Base-by-base conservation (phyloP, 75 land plant genomes). In the Chamaecyparis obtusa region DNA sequence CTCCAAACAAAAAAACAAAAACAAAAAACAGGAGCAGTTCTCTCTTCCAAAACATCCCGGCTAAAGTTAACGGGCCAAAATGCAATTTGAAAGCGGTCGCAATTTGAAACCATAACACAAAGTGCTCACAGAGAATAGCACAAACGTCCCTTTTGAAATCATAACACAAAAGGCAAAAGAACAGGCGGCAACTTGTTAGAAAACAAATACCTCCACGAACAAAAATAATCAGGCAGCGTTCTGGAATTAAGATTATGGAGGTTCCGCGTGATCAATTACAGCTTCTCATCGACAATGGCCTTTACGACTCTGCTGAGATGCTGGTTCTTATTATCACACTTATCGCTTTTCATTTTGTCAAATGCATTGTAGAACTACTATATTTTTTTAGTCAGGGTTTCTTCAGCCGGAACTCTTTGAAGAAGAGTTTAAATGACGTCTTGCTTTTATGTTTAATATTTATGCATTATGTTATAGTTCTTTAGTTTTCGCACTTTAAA, bases 251-350 rank as follows among this genome's bases (percentile, higher is more conserved):
- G 76, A 2, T 10, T 32, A 96, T 97, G 96, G 99, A 97, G 39
- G 91, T 92, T 27, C 92, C 94, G 27, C 93, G 91, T 85, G 99
- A 97, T 85, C 98, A 97, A 87, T 92, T 97, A 86, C 36, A 89
- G 17, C 51, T 89, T 17, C 96, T 97, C 60, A 87, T 97, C 57
- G 99, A 97, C 35, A 91, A 94, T 36, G 98, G 95, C 49, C 95
- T 97, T 87, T 92, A 88, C 90, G 90, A 88, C 35, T 96, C 99
- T 11, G 99, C 99, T 71, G 98, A 96, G 84, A 86, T 93, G 88
- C 93, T 97, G 90, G 99, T 97, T 88, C n/a, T 36, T 35, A 16
- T 36, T 24, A 39, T 86, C 24, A 46, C 46, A n/a, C 3, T 48
- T 83, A 1, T 30, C 51, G 32, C 54, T 39, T 83, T 41, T 44